Evolutionary conservation across 371 early-diverging fungal species (phyloP).

Genomic region (Phascolomyces articulosus): DNA sequence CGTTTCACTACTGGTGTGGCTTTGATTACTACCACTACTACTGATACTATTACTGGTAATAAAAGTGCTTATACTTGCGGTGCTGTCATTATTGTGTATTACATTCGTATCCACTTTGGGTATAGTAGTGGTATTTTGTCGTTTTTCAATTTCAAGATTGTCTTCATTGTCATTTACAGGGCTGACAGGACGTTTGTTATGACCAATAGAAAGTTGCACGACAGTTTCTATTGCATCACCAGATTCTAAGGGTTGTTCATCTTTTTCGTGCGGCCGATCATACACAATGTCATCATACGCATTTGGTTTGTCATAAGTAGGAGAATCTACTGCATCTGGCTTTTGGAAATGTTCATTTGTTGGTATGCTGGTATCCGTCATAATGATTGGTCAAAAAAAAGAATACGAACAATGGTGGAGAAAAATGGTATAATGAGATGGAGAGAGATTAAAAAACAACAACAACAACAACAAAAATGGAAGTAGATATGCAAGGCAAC

Average conservation of each 20-base stretch:
- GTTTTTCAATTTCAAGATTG: background rate
- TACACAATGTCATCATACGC: conserved; percentile 21
- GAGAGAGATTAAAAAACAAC: background rate
- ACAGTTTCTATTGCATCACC: conserved; percentile 15
- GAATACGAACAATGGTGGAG: no score
- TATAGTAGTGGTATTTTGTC: background rate
- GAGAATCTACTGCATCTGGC: conserved; percentile 27
- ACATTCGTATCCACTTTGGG: background rate
- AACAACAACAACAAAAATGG: background rate
- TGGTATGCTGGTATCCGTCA: background rate
- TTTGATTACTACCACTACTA: background rate
- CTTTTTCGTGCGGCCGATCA: conserved; percentile 10
- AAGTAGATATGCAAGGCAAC: background rate
- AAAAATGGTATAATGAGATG: background rate
- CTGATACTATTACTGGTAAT: conserved; percentile 5
- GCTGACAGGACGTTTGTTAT: conserved; percentile 19
- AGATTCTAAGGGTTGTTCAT: background rate
- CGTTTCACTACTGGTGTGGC: conserved; percentile 4
- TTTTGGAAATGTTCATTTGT: conserved; percentile 18
- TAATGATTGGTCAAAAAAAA: background rate
- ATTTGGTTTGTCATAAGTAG: conserved; percentile 27
- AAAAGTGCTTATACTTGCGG: background rate
- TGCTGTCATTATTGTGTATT: conserved; percentile 2
- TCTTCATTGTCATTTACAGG: conserved; percentile 6
- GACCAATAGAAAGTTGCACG: conserved; percentile 3